Evolutionary conservation across 768 basidiomycete species (phyloP).

Genomic region (Boletus vermiculosoides): DNA sequence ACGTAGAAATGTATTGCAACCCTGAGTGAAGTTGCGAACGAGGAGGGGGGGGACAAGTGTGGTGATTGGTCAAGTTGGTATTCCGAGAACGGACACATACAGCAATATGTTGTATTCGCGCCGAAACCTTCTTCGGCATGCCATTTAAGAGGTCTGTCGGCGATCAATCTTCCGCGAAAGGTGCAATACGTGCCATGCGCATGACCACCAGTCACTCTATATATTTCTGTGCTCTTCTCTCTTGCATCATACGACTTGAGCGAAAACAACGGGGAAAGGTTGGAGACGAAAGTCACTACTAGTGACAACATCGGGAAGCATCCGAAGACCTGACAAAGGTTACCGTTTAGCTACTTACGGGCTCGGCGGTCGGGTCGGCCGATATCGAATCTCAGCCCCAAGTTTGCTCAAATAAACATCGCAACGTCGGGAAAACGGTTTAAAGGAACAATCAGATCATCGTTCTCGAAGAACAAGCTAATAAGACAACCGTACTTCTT

Average conservation of each 20-base stretch:
- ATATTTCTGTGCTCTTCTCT: conserved; percentile 29
- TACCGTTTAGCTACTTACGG: conserved; percentile 21
- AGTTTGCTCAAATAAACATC: conserved; percentile 1
- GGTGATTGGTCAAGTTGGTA: conserved; percentile 21
- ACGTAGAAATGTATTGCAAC: conserved; percentile 20
- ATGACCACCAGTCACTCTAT: conserved; percentile 21
- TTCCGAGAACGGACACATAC: conserved; percentile 12
- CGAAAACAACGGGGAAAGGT: conserved; percentile 27
- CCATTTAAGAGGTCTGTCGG: conserved; percentile 11
- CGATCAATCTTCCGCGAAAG: conserved; percentile 32
- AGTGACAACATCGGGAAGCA: conserved; percentile 9
- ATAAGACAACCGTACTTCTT: conserved; percentile 24
- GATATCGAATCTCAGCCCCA: conserved; percentile 12
- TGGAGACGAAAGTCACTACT: conserved; percentile 13
- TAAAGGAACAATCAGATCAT: conserved; percentile 17
- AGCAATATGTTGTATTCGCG: conserved; percentile 22
- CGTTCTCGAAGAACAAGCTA: conserved; percentile 7
- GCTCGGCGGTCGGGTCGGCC: background rate
- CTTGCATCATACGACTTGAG: conserved; percentile 21
- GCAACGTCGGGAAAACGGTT: conserved; percentile 8
- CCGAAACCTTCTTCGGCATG: conserved; percentile 14
- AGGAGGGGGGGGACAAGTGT: conserved; percentile 9
- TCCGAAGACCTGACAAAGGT: conserved; percentile 15
- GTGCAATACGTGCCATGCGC: conserved; percentile 9
- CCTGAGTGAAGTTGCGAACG: conserved; percentile 3